Base-by-base conservation (phyloP, 2,329 filamentous ascomycete species). In the Diplodia sapinea region DNA sequence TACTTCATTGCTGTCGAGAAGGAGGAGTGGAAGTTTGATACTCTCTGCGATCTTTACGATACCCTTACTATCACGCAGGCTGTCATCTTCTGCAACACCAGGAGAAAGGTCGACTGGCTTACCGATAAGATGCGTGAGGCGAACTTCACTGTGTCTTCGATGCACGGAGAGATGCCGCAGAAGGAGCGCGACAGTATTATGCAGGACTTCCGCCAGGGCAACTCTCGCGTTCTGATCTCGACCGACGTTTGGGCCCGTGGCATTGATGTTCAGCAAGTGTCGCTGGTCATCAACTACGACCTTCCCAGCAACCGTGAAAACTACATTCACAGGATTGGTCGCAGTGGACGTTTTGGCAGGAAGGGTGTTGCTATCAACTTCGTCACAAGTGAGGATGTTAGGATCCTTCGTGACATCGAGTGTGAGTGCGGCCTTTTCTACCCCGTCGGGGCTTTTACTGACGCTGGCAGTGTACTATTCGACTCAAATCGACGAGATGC, bases 361-460 rank as follows among this genome's bases (percentile, higher is more conserved):
- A 99, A 99, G 85, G 95, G 95, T 86, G 95, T 99, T 72, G 95
- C 95, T 47, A 99, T 99, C 86, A 99, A 99, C 85, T 99, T 99
- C 77, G 95, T 99, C 72, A 99, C 95, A 2, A 96, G 92, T 77
- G 95, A 99, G 75, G 95, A 99, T 79, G 95, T 99, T 69, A 91
- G 95, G 78, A 99, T 99, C 78, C 86, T 99, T 75, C 89, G 95
- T 73, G 95, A 99, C 79, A 99, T 99, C 75, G 95, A 99, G 84
- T 83, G 91, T 94, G 83, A 81, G 89, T 73, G 23, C 64, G 26
- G 8, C 9, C 23, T 9, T 15, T 12, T 9, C 40, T n/a, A 5
- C 49, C 11, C 65, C 52, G 57, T 36, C 23, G 12, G 7, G 26
- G 4, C 26, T 13, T 50, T 62, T 68, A 68, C 82, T 84, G 71